These are phyloP conservation scores for Colletotrichum musicola DNA, from an alignment of 2,329 filamentous ascomycete species.

Conservation along the genomic window DNA sequence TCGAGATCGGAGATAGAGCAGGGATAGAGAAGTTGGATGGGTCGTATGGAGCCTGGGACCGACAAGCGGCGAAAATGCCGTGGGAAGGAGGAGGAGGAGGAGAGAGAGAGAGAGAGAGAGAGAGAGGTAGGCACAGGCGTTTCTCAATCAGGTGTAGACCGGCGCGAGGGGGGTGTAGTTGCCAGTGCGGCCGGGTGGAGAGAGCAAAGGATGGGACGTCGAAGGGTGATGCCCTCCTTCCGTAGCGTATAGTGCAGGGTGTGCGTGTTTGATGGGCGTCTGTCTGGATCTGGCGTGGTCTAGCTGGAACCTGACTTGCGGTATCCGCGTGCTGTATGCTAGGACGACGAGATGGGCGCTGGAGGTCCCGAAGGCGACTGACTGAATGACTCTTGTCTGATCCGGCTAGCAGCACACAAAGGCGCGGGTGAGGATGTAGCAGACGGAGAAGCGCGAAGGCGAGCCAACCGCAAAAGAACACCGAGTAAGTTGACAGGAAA, in stretches of 20 bases:
- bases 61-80: slow-evolving; percentile 37
- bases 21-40: slow-evolving; percentile 29
- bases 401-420: slow-evolving; percentile 14
- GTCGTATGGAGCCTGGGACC: slow-evolving; percentile 29
- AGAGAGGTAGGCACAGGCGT: slow-evolving; percentile 10
- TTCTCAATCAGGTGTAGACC: slow-evolving; percentile 6
- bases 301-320: slow-evolving; percentile 34
- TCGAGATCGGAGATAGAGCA: slow-evolving; percentile 40
- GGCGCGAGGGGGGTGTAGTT: slow-evolving; percentile 9
- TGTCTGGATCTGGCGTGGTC: slow-evolving; percentile 36
- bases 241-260: slow-evolving; percentile 35
- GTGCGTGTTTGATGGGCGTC: slow-evolving; percentile 34
- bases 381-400: slow-evolving; percentile 34
- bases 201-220: slow-evolving; percentile 31
- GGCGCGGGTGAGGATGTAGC: slow-evolving; percentile 15
- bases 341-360: slow-evolving; percentile 14
- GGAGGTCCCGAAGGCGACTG: slow-evolving; percentile 17
- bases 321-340: background rate
- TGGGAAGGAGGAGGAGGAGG: background rate
- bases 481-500: slow-evolving; percentile 5
- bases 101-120: no score
- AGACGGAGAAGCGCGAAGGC: slow-evolving; percentile 7
- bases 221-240: slow-evolving; percentile 30
- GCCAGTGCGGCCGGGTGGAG: slow-evolving; percentile 15
- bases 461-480: background rate